Percentiles rank a stretch among this genome's conserved stretches.
phyloP scores from a whole-genome alignment of 305 asterid genomes.

The Nicotiana rustica region DNA sequence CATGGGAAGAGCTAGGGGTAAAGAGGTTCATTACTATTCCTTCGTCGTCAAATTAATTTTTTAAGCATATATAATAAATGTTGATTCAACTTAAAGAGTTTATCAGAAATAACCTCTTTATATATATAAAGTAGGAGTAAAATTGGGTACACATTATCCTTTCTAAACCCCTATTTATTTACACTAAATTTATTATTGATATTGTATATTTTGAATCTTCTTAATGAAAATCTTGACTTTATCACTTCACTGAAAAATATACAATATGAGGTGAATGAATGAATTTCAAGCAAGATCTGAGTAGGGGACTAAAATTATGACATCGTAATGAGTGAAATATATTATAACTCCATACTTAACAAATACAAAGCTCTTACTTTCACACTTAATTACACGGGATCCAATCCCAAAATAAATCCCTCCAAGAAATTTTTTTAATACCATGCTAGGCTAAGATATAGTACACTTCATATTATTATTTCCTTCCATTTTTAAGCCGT shows the following conservation, averaged over 20 bases:
- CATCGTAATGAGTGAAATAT: conserved; percentile 33
- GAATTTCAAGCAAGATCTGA: not conserved
- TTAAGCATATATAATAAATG: too few species aligned
- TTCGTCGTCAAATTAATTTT: too few species aligned
- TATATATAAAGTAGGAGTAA: accelerated
- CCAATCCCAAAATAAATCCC: conserved; percentile 30
- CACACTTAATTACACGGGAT: conserved; percentile 33
- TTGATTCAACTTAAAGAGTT: too few species aligned
- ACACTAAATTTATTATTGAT: too few species aligned
- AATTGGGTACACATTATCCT: too few species aligned
- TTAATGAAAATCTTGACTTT: too few species aligned
- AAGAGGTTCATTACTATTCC: not conserved
- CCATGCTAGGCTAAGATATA: not conserved
- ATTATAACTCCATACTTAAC: not conserved
- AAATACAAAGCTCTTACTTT: conserved; percentile 38
- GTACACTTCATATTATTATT: not conserved
- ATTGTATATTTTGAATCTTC: too few species aligned
- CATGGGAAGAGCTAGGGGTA: too few species aligned
- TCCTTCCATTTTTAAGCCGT: not conserved
- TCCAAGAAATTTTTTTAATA: not conserved
- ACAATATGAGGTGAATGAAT: not conserved
- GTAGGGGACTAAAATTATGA: not conserved
- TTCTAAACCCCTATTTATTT: too few species aligned
- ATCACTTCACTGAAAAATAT: too few species aligned
- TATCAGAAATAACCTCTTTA: too few species aligned